Conservation (phyloP, 108 stramenopile genomes). For the Skeletonema costatum region DNA sequence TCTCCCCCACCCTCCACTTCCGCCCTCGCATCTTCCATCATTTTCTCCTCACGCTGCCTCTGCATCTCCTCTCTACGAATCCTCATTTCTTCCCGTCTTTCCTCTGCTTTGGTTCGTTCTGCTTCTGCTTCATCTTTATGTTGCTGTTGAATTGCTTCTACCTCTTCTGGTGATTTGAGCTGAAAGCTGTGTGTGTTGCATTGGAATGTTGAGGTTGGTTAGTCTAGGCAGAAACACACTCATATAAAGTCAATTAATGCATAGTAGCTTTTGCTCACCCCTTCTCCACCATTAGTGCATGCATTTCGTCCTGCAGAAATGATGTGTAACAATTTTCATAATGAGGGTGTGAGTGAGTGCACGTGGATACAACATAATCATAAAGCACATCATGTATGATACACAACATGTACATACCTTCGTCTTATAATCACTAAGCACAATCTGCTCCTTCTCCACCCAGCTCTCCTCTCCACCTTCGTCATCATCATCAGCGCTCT, state of each 20-base stretch:
- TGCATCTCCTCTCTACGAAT: not conserved
- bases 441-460: slow-evolving; percentile 46
- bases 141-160: not conserved
- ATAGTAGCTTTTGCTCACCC: slow-evolving; percentile 36
- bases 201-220: not conserved
- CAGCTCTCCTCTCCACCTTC: slow-evolving; percentile 1
- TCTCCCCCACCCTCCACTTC: not conserved
- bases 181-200: not conserved
- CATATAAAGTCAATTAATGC: not conserved
- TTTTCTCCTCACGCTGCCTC: not conserved
- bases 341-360: not conserved
- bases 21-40: not conserved
- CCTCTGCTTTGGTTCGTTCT: not conserved
- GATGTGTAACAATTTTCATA: not conserved
- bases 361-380: not conserved
- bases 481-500: slow-evolving; percentile 10
- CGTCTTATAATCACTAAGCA: slow-evolving; percentile 57
- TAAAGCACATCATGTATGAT: not conserved
- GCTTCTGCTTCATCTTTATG: not conserved
- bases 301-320: slow-evolving; percentile 55
- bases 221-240: too few relatives aligned
- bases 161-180: not conserved
- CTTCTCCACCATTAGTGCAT: slow-evolving; percentile 61
- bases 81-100: not conserved
- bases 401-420: slow-evolving; percentile 22